Evolutionary conservation across 2,329 filamentous ascomycete genomes (phyloP).

Genomic region (Colletotrichum somersetense): DNA sequence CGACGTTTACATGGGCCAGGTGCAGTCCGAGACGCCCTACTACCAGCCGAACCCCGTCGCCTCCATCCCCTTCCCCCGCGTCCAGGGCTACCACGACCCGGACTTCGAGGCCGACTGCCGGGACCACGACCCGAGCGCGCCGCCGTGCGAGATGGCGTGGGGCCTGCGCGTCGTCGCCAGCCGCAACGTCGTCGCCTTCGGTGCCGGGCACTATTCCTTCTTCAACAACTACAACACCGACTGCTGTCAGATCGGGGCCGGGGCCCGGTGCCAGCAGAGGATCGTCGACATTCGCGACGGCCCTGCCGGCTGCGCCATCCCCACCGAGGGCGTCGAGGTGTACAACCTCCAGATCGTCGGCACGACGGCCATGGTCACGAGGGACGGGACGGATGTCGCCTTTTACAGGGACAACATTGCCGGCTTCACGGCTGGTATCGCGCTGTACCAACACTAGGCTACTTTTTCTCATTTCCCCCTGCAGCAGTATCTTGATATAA

Average conservation of each 20-base stretch:
- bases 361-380: constrained; percentile 55
- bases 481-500: neutral
- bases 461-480: neutral
- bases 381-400: constrained; percentile 52
- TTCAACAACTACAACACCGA: constrained; percentile 72
- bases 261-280: constrained; percentile 60
- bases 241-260: constrained; percentile 58
- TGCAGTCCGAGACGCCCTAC: constrained; percentile 80
- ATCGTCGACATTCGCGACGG: constrained; percentile 52
- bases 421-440: constrained; percentile 54
- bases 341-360: constrained; percentile 63
- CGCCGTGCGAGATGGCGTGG: constrained; percentile 71
- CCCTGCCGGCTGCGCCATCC: constrained; percentile 39
- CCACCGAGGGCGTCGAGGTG: constrained; percentile 50
- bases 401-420: constrained; percentile 54
- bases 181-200: constrained; percentile 69
- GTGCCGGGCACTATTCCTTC: constrained; percentile 76
- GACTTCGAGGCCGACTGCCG: constrained; percentile 62
- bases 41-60: constrained; percentile 76
- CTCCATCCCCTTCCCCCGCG: constrained; percentile 65
- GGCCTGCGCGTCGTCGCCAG: constrained; percentile 72
- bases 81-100: constrained; percentile 61
- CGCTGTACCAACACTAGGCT: constrained; percentile 47
- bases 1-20: constrained; percentile 72
- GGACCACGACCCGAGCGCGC: constrained; percentile 44